Evolutionary conservation across 2,329 filamentous ascomycete genomes (phyloP).

Genomic region (Dendryphion nanum): DNA sequence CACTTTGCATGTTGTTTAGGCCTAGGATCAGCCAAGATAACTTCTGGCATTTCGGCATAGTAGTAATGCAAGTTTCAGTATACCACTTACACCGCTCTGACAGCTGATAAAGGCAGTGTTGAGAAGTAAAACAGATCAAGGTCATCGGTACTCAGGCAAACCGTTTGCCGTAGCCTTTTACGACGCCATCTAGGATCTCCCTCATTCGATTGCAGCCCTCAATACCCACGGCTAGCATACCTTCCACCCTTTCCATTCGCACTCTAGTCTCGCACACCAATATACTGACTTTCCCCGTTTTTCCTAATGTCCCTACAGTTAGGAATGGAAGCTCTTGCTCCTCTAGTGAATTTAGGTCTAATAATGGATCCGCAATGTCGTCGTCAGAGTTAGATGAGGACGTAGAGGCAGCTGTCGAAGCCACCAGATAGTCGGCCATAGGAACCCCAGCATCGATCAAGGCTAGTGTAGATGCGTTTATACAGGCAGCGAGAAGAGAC

Average conservation of each 20-base stretch:
- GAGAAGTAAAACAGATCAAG: no score
- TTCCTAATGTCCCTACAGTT: slow-evolving; percentile 78
- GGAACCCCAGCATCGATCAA: slow-evolving; percentile 93
- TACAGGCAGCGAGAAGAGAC: slow-evolving; percentile 79
- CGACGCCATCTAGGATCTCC: slow-evolving; percentile 74
- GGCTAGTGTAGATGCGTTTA: slow-evolving; percentile 89
- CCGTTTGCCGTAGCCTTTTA: slow-evolving; percentile 46
- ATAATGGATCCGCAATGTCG: slow-evolving; percentile 69
- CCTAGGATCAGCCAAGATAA: no score
- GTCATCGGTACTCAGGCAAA: no score
- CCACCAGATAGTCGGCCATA: slow-evolving; percentile 87
- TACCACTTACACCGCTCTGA: no score
- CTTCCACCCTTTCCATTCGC: slow-evolving; percentile 78
- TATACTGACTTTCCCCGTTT: slow-evolving; percentile 71
- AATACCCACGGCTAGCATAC: slow-evolving; percentile 88
- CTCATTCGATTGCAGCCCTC: slow-evolving; percentile 89
- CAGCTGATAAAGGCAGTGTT: no score
- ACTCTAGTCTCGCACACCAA: slow-evolving; percentile 85
- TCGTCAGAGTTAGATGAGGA: slow-evolving; percentile 45
- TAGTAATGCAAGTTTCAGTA: no score
- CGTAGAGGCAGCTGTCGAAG: slow-evolving; percentile 80
- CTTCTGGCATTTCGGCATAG: no score
- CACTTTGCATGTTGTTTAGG: no score
- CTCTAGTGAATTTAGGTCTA: slow-evolving; percentile 77
- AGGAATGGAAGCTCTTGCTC: slow-evolving; percentile 86